A percentile compares a stretch with the other conserved stretches of the same genome.
Evolutionary conservation across 768 basidiomycete genomes (phyloP).

Genomic region (Boletales sp.): DNA sequence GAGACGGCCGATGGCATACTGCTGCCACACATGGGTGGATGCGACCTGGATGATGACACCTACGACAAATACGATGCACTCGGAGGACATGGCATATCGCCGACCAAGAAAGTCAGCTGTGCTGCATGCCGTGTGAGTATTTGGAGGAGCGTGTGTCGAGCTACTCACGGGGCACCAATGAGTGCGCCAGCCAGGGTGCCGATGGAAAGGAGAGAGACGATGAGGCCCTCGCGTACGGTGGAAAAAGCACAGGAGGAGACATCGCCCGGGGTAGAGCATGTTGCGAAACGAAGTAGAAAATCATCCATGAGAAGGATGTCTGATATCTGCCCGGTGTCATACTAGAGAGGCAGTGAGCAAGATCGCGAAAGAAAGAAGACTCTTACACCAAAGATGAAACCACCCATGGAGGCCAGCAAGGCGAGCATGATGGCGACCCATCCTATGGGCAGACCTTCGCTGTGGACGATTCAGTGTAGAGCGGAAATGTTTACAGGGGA

Average conservation of each 20-base stretch:
- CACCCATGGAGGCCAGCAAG: slow-evolving; percentile 67
- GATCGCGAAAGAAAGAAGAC: not conserved
- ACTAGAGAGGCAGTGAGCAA: slow-evolving; percentile 30
- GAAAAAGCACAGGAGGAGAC: slow-evolving; percentile 48
- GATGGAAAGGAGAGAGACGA: slow-evolving; percentile 68
- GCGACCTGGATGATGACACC: slow-evolving; percentile 61
- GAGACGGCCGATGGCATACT: slow-evolving; percentile 63
- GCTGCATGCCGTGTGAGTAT: slow-evolving; percentile 26
- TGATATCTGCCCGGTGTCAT: slow-evolving; percentile 76
- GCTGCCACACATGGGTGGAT: slow-evolving; percentile 53
- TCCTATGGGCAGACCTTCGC: slow-evolving; percentile 60
- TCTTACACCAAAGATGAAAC: slow-evolving; percentile 53
- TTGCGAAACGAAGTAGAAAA: slow-evolving; percentile 61
- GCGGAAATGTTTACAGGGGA: not conserved
- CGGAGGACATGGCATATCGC: slow-evolving; percentile 59
- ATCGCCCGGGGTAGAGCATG: slow-evolving; percentile 40
- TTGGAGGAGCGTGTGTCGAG: not conserved
- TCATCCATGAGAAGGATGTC: slow-evolving; percentile 73
- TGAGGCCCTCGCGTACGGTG: slow-evolving; percentile 57
- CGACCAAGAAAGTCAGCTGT: slow-evolving; percentile 65
- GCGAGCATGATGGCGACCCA: slow-evolving; percentile 62
- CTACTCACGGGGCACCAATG: slow-evolving; percentile 54
- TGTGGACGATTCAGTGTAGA: slow-evolving; percentile 12
- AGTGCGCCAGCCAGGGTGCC: slow-evolving; percentile 66
- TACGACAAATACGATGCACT: slow-evolving; percentile 54